Evolutionary conservation across 257 asterid species (phyloP).

Genomic region (Eucommia ulmoides): DNA sequence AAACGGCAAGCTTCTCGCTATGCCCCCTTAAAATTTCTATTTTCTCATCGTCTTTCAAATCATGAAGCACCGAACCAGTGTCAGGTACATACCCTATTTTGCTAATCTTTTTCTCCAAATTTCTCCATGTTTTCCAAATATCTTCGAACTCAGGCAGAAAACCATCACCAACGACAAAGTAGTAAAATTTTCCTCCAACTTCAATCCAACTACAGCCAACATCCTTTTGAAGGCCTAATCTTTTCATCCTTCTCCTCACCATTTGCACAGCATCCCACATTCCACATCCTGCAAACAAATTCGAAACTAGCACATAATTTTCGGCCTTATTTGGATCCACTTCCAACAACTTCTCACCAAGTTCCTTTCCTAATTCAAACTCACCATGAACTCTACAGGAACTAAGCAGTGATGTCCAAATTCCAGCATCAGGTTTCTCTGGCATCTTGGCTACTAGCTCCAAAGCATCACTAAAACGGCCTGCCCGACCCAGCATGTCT

Average conservation of each 20-base stretch:
- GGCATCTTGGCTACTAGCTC: slow-evolving; percentile 16
- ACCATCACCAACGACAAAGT: slow-evolving; percentile 14
- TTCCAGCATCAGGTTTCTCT: slow-evolving; percentile 16
- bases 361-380: slow-evolving; percentile 13
- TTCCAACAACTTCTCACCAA: slow-evolving; percentile 17
- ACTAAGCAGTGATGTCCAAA: slow-evolving; percentile 23
- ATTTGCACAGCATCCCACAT: slow-evolving; percentile 21
- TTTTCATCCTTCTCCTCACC: slow-evolving; percentile 16
- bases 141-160: slow-evolving; percentile 7
- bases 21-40: slow-evolving; percentile 5
- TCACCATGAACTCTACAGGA: slow-evolving; percentile 14
- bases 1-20: slow-evolving; percentile 3
- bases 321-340: slow-evolving; percentile 17
- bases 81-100: slow-evolving; percentile 4
- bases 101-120: slow-evolving; percentile 5
- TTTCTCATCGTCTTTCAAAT: slow-evolving; percentile 8
- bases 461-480: slow-evolving; percentile 19
- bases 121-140: slow-evolving; percentile 6
- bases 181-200: slow-evolving; percentile 15
- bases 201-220: slow-evolving; percentile 27
- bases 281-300: slow-evolving; percentile 17
- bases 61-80: slow-evolving; percentile 13
- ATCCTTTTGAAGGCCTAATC: slow-evolving; percentile 14
- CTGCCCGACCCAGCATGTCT: slow-evolving; percentile 30
- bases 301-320: slow-evolving; percentile 21